phyloP scores from a whole-genome alignment of 2,329 filamentous ascomycete species.

The Scedosporium boydii region DNA sequence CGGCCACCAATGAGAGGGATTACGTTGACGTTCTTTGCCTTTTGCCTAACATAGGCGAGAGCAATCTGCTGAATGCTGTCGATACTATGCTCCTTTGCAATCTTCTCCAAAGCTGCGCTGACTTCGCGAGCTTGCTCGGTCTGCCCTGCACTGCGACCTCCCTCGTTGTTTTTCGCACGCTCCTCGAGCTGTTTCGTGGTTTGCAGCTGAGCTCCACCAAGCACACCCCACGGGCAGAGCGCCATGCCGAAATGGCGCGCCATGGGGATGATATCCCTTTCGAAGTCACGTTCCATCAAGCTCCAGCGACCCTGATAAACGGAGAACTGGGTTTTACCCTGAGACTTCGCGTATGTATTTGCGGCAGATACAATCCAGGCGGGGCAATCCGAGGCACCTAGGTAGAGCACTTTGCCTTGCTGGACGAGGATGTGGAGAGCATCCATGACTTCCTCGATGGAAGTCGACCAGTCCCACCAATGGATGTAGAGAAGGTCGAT shows the following conservation, averaged over 20 bases:
- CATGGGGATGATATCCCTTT: slow-evolving; percentile 34
- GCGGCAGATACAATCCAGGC: slow-evolving; percentile 29
- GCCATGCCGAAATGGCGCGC: slow-evolving; percentile 35
- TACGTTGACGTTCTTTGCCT: slow-evolving; percentile 34
- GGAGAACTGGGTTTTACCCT: slow-evolving; percentile 25
- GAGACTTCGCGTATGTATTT: slow-evolving; percentile 26
- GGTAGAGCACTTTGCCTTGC: slow-evolving; percentile 30
- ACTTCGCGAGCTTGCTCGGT: slow-evolving; percentile 40
- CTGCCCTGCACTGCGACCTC: slow-evolving; percentile 23
- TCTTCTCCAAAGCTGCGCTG: slow-evolving; percentile 47
- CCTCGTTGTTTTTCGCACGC: slow-evolving; percentile 25
- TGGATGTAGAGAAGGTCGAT: slow-evolving; percentile 31
- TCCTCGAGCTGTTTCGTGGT: slow-evolving; percentile 23
- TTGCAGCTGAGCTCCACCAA: slow-evolving; percentile 44
- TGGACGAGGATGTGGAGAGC: slow-evolving; percentile 29
- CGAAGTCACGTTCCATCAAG: slow-evolving; percentile 22
- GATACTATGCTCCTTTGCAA: slow-evolving; percentile 46
- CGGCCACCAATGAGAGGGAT: slow-evolving; percentile 43
- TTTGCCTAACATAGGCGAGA: slow-evolving; percentile 40
- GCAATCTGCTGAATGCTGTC: slow-evolving; percentile 50
- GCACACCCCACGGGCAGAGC: slow-evolving; percentile 49
- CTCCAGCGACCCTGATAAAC: slow-evolving; percentile 32
- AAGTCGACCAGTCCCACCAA: slow-evolving; percentile 33
- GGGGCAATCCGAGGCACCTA: slow-evolving; percentile 28
- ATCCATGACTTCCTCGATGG: slow-evolving; percentile 32